Percentiles rank a stretch among this genome's conserved stretches.
Evolutionary conservation across 768 basidiomycete genomes (phyloP).

Genomic region (Lactifluus echinatus): DNA sequence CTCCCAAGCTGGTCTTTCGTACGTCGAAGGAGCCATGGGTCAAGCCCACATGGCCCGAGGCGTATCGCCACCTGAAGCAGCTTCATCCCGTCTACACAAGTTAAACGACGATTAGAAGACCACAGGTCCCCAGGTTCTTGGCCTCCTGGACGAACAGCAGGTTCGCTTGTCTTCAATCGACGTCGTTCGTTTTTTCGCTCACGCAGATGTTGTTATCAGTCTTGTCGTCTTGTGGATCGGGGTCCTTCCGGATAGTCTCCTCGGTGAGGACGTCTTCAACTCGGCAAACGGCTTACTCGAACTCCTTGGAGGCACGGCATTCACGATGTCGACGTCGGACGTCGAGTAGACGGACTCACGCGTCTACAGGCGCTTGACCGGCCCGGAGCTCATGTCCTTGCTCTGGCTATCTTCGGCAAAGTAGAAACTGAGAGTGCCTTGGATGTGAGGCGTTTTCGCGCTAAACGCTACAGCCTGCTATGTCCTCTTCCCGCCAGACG

Average conservation of each 20-base stretch:
- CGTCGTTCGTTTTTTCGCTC: constrained; percentile 27
- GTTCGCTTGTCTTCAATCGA: constrained; percentile 30
- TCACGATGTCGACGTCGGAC: constrained; percentile 31
- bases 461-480: constrained; percentile 29
- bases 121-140: constrained; percentile 26
- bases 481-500: constrained; percentile 24
- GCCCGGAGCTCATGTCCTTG: constrained; percentile 28
- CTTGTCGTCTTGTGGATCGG: constrained; percentile 34
- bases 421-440: too few relatives aligned
- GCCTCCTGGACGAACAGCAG: constrained; percentile 25
- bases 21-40: neutral
- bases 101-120: constrained; percentile 27
- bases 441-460: too few relatives aligned
- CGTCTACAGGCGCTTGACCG: constrained; percentile 24
- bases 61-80: neutral
- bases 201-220: neutral
- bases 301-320: constrained; percentile 28
- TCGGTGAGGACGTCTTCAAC: constrained; percentile 17
- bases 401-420: too few relatives aligned
- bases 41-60: neutral
- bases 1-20: neutral
- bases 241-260: constrained; percentile 27
- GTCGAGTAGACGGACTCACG: constrained; percentile 31
- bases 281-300: constrained; percentile 28
- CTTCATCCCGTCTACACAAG: too few relatives aligned